phyloP scores from a whole-genome alignment of 1,139 yeast species.

The Komagataea norvegica region DNA sequence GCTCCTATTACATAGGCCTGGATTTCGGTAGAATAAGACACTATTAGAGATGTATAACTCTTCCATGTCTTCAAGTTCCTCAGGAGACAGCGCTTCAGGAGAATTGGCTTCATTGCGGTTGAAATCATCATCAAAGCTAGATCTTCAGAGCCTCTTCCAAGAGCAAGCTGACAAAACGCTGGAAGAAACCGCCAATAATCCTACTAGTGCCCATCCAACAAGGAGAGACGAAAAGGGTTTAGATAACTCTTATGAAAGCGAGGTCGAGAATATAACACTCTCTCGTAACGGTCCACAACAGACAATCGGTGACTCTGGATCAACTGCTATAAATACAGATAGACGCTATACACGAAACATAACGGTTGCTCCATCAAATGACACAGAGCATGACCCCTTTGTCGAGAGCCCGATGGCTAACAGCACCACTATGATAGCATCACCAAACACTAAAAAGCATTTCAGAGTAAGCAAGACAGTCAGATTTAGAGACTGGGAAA shows the following conservation, averaged over 20 bases:
- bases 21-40: no score
- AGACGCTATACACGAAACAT: no score
- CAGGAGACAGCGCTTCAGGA: conserved; percentile 7
- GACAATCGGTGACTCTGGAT: background rate
- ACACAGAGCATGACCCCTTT: conserved; percentile 6
- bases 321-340: background rate
- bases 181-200: no score
- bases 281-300: no score
- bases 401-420: conserved; percentile 3
- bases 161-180: no score
- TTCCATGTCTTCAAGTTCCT: conserved; percentile 2
- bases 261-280: no score
- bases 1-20: no score
- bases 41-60: no score
- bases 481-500: conserved; percentile 10
- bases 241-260: no score
- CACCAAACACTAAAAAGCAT: conserved; percentile 1
- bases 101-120: conserved; percentile 7
- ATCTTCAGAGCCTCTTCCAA: conserved; percentile 3
- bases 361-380: background rate
- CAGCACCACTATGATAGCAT: background rate
- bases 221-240: no score
- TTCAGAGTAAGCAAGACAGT: conserved; percentile 8
- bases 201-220: no score
- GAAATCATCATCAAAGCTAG: conserved; percentile 6